A percentile compares a stretch with the other conserved stretches of the same genome.
These are phyloP conservation scores for Bryum argenteum DNA, from an alignment of 225 moss, liverwort and hornwort species.

Conservation along the genomic window DNA sequence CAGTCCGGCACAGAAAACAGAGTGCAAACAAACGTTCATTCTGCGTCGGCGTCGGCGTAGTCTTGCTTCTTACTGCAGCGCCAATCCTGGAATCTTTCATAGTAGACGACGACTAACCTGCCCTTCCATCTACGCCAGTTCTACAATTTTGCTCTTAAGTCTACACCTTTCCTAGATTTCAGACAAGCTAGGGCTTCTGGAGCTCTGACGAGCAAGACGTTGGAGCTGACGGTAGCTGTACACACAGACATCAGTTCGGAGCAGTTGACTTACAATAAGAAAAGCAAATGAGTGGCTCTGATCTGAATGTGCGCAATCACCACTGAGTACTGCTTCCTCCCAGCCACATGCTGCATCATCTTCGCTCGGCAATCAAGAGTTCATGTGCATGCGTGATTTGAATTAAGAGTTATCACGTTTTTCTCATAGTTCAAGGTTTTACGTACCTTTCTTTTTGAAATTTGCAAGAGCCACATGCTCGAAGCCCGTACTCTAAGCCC, in stretches of 20 bases:
- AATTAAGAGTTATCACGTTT: background rate
- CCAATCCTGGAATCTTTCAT: constrained; percentile 7
- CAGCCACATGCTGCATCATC: constrained; percentile 2
- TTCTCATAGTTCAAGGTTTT: background rate
- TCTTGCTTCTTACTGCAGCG: background rate
- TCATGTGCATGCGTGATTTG: background rate
- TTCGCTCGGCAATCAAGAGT: constrained; percentile 1
- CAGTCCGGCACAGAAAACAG: constrained; percentile 16
- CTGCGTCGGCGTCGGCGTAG: constrained; percentile 17
- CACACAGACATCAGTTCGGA: background rate
- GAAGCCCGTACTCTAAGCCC: too few relatives aligned
- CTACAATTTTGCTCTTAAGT: background rate
- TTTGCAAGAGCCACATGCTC: background rate
- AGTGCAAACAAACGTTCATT: constrained; percentile 1
- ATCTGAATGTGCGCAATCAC: too few relatives aligned
- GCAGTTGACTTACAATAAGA: too few relatives aligned
- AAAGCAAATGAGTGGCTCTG: too few relatives aligned
- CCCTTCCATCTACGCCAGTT: background rate
- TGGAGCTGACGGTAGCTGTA: background rate
- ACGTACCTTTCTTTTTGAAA: background rate
- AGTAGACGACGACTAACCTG: constrained; percentile 7
- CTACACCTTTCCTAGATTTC: too few relatives aligned
- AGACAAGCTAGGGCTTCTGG: too few relatives aligned
- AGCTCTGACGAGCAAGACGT: too few relatives aligned
- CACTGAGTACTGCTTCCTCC: background rate